Conservation (phyloP, 208 protist species). For the Trypanosoma lewisi region DNA sequence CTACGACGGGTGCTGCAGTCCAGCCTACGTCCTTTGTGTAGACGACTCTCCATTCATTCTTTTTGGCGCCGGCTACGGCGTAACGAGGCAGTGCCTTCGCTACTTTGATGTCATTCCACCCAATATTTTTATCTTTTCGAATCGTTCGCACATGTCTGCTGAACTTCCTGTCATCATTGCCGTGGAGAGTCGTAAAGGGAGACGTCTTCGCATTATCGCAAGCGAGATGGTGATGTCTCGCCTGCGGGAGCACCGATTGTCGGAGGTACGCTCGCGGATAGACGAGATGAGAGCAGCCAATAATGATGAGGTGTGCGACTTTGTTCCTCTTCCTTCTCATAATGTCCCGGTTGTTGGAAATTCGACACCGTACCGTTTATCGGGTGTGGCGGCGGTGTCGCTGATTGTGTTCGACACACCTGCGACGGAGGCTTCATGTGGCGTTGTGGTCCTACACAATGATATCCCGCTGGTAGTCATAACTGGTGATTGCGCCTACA, state of each 20-base stretch:
- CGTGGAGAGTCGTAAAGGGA: conserved; percentile 21
- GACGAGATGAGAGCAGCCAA: neutral
- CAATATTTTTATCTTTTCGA: conserved; percentile 32
- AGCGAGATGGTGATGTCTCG: conserved; percentile 20
- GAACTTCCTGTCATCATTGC: conserved; percentile 34
- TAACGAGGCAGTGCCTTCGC: conserved; percentile 29
- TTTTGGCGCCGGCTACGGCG: conserved; percentile 34
- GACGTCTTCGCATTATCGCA: conserved; percentile 15
- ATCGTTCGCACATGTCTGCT: conserved; percentile 31
- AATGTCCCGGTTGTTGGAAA: neutral
- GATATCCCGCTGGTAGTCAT: conserved; percentile 20
- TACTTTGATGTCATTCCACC: conserved; percentile 32
- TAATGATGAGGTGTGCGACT: conserved; percentile 10
- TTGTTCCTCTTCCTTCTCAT: conserved; percentile 13
- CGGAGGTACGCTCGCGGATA: conserved; percentile 23
- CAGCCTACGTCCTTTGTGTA: conserved; percentile 27
- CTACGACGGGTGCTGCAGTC: conserved; percentile 28
- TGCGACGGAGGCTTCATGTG: conserved; percentile 24
- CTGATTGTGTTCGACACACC: conserved; percentile 17
- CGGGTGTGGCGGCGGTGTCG: conserved; percentile 8
- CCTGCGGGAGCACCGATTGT: conserved; percentile 20
- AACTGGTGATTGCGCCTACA: conserved; percentile 31
- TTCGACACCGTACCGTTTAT: conserved; percentile 6
- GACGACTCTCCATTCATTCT: conserved; percentile 24
- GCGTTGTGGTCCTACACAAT: conserved; percentile 20